These are phyloP conservation scores for Dactylellina parvicollis DNA, from an alignment of 2,329 filamentous ascomycete genomes.

Conservation along the genomic window DNA sequence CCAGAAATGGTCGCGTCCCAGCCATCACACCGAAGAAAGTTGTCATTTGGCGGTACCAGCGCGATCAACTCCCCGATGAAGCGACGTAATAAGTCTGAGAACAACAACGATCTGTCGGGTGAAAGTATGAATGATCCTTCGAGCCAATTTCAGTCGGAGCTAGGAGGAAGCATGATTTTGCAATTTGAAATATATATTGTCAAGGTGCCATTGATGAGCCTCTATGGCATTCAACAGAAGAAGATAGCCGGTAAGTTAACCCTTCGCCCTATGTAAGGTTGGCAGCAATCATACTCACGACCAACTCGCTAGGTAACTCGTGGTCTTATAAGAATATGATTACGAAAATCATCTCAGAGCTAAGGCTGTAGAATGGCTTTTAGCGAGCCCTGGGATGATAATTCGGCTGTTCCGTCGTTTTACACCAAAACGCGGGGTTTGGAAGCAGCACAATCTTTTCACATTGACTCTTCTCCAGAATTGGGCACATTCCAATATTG, in stretches of 20 bases:
- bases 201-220: constrained; percentile 89
- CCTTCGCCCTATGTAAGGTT: background rate
- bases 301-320: constrained; percentile 73
- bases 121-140: constrained; percentile 84
- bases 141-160: constrained; percentile 82
- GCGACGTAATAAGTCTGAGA: constrained; percentile 74
- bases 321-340: constrained; percentile 99
- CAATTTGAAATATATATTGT: constrained; percentile 97
- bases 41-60: constrained; percentile 56
- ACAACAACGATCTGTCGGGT: constrained; percentile 85
- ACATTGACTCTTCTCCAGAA: background rate
- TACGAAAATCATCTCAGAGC: constrained; percentile 87
- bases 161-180: constrained; percentile 83
- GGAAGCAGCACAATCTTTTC: background rate
- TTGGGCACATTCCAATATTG: too few species aligned
- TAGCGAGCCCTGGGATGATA: constrained; percentile 16
- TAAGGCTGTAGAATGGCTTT: constrained; percentile 71
- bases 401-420: background rate
- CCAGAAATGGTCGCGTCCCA: constrained; percentile 56
- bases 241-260: constrained; percentile 71
- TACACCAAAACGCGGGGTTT: background rate
- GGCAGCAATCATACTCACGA: background rate
- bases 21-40: constrained; percentile 60
- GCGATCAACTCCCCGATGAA: constrained; percentile 42
- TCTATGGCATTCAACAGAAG: constrained; percentile 98